These are phyloP conservation scores for Colletotrichum salicis DNA, from an alignment of 2,329 filamentous ascomycete species.

Conservation along the genomic window DNA sequence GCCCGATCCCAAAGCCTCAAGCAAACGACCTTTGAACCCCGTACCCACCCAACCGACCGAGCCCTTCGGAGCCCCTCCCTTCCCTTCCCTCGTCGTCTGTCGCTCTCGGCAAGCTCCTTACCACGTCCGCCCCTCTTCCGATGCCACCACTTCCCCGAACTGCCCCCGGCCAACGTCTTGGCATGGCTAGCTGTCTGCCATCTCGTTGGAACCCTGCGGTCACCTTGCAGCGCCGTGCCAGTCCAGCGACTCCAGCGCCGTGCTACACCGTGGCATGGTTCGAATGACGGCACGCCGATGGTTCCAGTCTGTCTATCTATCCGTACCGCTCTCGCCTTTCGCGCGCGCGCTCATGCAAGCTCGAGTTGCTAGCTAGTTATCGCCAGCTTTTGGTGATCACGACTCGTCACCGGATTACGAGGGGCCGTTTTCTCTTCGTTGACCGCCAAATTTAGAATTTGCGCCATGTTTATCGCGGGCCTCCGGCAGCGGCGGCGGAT, in stretches of 20 bases:
- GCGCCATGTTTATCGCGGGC: background rate
- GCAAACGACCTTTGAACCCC: conserved; percentile 12
- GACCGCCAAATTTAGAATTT: conserved; percentile 12
- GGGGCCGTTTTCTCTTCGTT: background rate
- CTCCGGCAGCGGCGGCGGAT: background rate
- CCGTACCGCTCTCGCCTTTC: no score
- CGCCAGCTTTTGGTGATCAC: conserved; percentile 20
- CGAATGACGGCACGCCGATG: conserved; percentile 16
- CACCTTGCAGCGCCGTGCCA: conserved; percentile 23
- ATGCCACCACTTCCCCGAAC: conserved; percentile 30
- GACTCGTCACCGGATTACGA: conserved; percentile 5
- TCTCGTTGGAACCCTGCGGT: conserved; percentile 28
- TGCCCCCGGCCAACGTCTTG: conserved; percentile 23
- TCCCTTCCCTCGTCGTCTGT: conserved; percentile 43
- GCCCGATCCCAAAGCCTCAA: conserved; percentile 16
- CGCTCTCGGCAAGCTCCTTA: conserved; percentile 54
- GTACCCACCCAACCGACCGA: conserved; percentile 9
- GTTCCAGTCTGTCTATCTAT: conserved; percentile 2
- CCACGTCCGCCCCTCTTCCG: conserved; percentile 26
- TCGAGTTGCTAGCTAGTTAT: conserved; percentile 1
- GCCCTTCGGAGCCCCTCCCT: background rate
- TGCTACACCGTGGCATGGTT: conserved; percentile 12
- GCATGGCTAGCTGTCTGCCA: conserved; percentile 24
- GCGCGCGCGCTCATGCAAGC: background rate
- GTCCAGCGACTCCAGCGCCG: conserved; percentile 25